Evolutionary conservation across 805 yeast genomes (phyloP).

Genomic region (Ogataea methanolica): DNA sequence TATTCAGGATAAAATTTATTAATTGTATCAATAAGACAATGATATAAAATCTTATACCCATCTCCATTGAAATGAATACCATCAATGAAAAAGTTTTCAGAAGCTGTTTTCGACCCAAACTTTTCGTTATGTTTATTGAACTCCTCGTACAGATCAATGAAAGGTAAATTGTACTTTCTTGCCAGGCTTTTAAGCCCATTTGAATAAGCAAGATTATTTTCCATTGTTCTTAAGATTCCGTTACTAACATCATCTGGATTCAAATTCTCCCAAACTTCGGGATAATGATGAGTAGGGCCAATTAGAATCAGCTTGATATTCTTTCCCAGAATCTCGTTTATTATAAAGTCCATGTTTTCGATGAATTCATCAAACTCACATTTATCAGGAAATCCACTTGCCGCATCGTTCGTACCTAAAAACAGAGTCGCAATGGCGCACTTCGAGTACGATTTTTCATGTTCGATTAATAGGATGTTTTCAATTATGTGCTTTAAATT

Average conservation of each 20-base stretch:
- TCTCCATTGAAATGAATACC: conserved; percentile 42
- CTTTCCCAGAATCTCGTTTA: conserved; percentile 32
- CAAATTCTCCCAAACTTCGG: conserved; percentile 34
- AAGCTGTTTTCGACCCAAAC: conserved; percentile 12
- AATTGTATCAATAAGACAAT: conserved; percentile 29
- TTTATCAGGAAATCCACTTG: conserved; percentile 39
- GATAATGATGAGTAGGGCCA: conserved; percentile 57
- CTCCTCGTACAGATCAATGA: conserved; percentile 48
- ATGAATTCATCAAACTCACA: conserved; percentile 47
- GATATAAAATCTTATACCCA: conserved; percentile 36
- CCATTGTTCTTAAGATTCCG: conserved; percentile 39
- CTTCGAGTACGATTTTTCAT: conserved; percentile 24
- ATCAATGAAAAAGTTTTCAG: conserved; percentile 30
- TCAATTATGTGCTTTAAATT: conserved; percentile 49
- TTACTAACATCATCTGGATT: conserved; percentile 29
- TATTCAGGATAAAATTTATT: conserved; percentile 31
- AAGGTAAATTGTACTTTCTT: conserved; percentile 42
- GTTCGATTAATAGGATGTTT: conserved; percentile 46
- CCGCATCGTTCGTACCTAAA: conserved; percentile 77
- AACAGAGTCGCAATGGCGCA: conserved; percentile 15
- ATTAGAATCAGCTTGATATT: conserved; percentile 51
- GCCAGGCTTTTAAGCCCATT: conserved; percentile 48
- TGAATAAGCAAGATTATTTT: conserved; percentile 41
- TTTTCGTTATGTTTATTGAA: conserved; percentile 28
- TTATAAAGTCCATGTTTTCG: conserved; percentile 43